Evolutionary conservation across 2,329 filamentous ascomycete genomes (phyloP).

Genomic region (Aspergillus versicolor): DNA sequence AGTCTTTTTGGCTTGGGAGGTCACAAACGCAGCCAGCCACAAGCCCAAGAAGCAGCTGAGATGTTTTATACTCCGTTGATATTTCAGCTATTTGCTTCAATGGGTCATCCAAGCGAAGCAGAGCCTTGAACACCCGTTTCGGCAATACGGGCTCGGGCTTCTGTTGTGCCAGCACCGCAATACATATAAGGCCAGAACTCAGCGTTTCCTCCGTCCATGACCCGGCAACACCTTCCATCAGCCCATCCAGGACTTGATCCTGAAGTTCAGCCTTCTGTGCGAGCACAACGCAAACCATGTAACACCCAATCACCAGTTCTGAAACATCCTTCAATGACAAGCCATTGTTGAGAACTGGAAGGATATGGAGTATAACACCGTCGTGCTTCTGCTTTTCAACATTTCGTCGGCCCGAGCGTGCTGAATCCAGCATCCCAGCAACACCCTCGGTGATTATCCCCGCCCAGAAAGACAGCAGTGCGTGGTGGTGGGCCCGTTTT

Average conservation of each 20-base stretch:
- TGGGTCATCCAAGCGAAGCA: constrained; percentile 35
- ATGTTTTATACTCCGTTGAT: constrained; percentile 31
- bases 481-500: constrained; percentile 70
- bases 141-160: constrained; percentile 70
- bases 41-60: constrained; percentile 37
- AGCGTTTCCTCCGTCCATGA: constrained; percentile 75
- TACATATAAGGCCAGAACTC: constrained; percentile 71
- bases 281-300: constrained; percentile 85
- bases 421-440: constrained; percentile 75
- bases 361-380: constrained; percentile 66
- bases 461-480: constrained; percentile 86
- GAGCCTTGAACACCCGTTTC: constrained; percentile 62
- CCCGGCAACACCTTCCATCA: constrained; percentile 84
- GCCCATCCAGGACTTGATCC: constrained; percentile 74
- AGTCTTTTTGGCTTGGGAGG: constrained; percentile 34
- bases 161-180: constrained; percentile 80
- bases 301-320: constrained; percentile 80
- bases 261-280: constrained; percentile 78
- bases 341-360: constrained; percentile 72
- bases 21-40: constrained; percentile 34
- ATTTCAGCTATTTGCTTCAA: constrained; percentile 36
- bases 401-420: constrained; percentile 71
- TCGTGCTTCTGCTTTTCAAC: constrained; percentile 81
- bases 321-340: constrained; percentile 73
- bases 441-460: constrained; percentile 82